These are phyloP conservation scores for Penicillium crustosum DNA, from an alignment of 2,329 filamentous ascomycete species.

Conservation along the genomic window DNA sequence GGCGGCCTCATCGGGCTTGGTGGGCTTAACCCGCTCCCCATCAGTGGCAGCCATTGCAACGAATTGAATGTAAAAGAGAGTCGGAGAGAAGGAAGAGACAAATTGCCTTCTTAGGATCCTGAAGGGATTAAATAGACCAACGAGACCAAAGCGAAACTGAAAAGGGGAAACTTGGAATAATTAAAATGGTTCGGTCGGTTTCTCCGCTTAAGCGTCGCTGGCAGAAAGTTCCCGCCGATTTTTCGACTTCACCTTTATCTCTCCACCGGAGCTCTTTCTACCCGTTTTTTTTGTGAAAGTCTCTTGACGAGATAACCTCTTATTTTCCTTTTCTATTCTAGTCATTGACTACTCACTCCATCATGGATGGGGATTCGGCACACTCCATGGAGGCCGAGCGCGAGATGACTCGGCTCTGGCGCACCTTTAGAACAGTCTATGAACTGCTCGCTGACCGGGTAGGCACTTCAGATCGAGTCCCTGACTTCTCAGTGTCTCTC, in stretches of 20 bases:
- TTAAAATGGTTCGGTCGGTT: slow-evolving; percentile 29
- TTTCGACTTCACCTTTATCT: slow-evolving; percentile 24
- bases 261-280: slow-evolving; percentile 12
- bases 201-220: slow-evolving; percentile 28
- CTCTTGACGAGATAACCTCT: background rate
- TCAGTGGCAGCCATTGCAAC: slow-evolving; percentile 41
- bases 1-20: slow-evolving; percentile 81
- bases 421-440: slow-evolving; percentile 87
- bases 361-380: slow-evolving; percentile 44
- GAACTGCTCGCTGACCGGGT: slow-evolving; percentile 94
- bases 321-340: background rate
- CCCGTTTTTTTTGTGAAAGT: slow-evolving; percentile 3
- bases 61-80: slow-evolving; percentile 12
- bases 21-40: slow-evolving; percentile 60
- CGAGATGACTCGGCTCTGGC: slow-evolving; percentile 72
- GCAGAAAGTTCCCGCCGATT: slow-evolving; percentile 30
- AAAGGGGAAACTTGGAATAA: slow-evolving; percentile 25
- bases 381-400: slow-evolving; percentile 41
- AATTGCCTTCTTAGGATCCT: slow-evolving; percentile 2
- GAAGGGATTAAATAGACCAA: slow-evolving; percentile 12
- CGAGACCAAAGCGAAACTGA: slow-evolving; percentile 18
- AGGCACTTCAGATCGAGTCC: slow-evolving; percentile 38
- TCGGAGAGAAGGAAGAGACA: slow-evolving; percentile 13
- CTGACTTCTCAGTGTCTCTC: background rate
- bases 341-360: slow-evolving; percentile 3